phyloP scores from a whole-genome alignment of 345 rosid genomes.

The Eucalyptus polyanthemos region DNA sequence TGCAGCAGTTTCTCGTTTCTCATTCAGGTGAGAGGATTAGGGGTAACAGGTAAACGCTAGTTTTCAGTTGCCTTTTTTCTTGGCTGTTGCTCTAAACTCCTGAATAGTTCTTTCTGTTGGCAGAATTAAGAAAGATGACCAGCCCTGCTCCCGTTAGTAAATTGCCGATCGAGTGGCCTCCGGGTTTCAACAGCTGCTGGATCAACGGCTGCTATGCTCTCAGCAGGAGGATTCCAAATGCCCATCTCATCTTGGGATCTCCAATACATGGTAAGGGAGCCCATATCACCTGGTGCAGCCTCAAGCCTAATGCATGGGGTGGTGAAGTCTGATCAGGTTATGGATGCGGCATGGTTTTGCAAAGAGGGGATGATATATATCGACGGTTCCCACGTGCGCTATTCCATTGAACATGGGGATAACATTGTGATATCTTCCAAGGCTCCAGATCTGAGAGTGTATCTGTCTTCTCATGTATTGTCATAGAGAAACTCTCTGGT shows the following conservation, averaged over 20 bases:
- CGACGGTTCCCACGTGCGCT: slow-evolving; percentile 61
- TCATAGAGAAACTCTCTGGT: not conserved
- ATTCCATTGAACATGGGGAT: slow-evolving; percentile 55
- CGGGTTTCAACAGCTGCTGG: slow-evolving; percentile 91
- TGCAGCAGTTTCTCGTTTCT: slow-evolving; percentile 71
- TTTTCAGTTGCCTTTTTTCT: not conserved
- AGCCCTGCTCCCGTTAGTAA: slow-evolving; percentile 30
- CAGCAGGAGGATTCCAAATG: slow-evolving; percentile 81
- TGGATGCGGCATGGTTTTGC: slow-evolving; percentile 57
- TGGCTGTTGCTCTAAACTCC: not conserved
- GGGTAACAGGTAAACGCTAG: not conserved
- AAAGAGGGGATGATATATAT: slow-evolving; percentile 62
- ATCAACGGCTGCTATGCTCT: slow-evolving; percentile 88
- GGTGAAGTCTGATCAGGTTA: slow-evolving; percentile 34
- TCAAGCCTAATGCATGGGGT: slow-evolving; percentile 51
- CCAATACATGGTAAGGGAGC: slow-evolving; percentile 90
- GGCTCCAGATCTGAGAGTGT: slow-evolving; percentile 58
- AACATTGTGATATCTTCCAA: slow-evolving; percentile 42
- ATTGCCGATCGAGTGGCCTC: slow-evolving; percentile 81
- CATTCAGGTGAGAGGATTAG: slow-evolving; percentile 46
- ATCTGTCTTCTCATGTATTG: slow-evolving; percentile 28
- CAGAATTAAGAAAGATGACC: slow-evolving; percentile 41
- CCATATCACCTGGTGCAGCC: slow-evolving; percentile 40
- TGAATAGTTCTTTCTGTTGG: not conserved
- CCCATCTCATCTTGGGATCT: slow-evolving; percentile 55